These are phyloP conservation scores for Peronospora farinosa DNA, from an alignment of 352 stramenopile genomes.

Conservation along the genomic window DNA sequence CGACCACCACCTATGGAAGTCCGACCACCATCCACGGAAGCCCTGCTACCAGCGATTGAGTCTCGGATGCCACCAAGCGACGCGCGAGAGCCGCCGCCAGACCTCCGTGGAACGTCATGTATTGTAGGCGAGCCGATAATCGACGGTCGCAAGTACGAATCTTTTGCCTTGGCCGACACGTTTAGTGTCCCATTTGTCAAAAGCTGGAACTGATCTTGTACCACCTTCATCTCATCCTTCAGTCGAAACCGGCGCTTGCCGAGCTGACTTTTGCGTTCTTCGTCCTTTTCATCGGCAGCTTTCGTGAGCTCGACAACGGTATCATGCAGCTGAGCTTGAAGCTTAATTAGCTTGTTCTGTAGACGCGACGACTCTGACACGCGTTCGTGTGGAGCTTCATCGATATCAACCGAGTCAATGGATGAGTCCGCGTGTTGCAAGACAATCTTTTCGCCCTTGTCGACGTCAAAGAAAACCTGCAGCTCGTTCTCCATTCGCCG, in stretches of 20 bases:
- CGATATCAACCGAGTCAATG: conserved; percentile 36
- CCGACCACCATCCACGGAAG: conserved; percentile 13
- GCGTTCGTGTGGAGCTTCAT: conserved; percentile 44
- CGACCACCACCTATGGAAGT: conserved; percentile 9
- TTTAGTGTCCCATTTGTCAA: conserved; percentile 35
- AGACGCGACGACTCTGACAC: conserved; percentile 30
- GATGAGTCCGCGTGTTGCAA: conserved; percentile 21
- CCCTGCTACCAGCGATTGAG: conserved; percentile 19
- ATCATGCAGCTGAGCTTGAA: conserved; percentile 53
- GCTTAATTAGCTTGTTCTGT: conserved; percentile 40
- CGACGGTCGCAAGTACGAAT: conserved; percentile 31
- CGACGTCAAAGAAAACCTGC: conserved; percentile 32
- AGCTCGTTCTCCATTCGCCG: conserved; percentile 61
- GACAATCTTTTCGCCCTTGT: conserved; percentile 30
- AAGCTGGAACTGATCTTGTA: conserved; percentile 52
- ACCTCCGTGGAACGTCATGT: conserved; percentile 22
- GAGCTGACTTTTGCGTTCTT: conserved; percentile 37
- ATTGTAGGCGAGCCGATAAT: conserved; percentile 22
- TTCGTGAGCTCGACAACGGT: conserved; percentile 55
- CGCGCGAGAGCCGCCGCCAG: conserved; percentile 26
- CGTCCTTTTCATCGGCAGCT: conserved; percentile 50
- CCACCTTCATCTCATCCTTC: conserved; percentile 68
- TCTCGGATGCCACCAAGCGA: conserved; percentile 29
- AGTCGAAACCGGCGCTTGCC: conserved; percentile 50
- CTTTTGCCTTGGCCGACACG: conserved; percentile 18